Base-by-base conservation (phyloP, 192 early-diverging fungal genomes). In the Physocladia obscura region DNA sequence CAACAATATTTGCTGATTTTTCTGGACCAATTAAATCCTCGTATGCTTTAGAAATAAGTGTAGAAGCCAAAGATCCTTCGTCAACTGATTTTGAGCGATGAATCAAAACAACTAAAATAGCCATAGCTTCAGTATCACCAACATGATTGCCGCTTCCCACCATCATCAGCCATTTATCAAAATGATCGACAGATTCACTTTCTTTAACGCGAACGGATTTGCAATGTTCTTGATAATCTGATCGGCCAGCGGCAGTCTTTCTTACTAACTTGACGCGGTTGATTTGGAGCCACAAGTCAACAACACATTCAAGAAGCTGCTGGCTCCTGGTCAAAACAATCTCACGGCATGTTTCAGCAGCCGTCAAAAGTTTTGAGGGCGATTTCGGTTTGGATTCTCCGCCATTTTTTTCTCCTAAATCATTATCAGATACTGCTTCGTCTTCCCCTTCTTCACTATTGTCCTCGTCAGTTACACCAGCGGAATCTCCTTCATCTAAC, bases 281-380 rank as follows among this genome's bases (percentile, higher is more conserved):
- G 26, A 81, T 15, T 29, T 65, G 50, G 27, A 34, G 39, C 68
- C 49, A 49, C 1, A 81, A 55, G n/a, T 65, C 57, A 21, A 57
- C 26, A 21, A 50, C 15, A 49, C 74, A 76, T 57, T 76, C 77
- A 22, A 74, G 57, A 32, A 76, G 36, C 44, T 81, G 76, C 15
- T 26, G 2, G 4, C 58, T 74, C 31, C 80, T 74, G 30, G 71
- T 75, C 3, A 32, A 54, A 1, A 76, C 77, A 61, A 81, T 81
- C 15, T 52, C 60, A 24, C 68, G 62, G 44, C 80, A 81, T 4
- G 79, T 74, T 40, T 77, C 74, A 1, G 40, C 50, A 8, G 67
- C 71, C 21, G 70, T 69, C 51, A 70, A 31, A 35, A 62, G 62
- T 37, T 56, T 21, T 15, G 44, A n/a, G 8, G 2, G 8, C 15